These are phyloP conservation scores for Amanita pallidorosea DNA, from an alignment of 768 basidiomycete genomes.

Conservation along the genomic window DNA sequence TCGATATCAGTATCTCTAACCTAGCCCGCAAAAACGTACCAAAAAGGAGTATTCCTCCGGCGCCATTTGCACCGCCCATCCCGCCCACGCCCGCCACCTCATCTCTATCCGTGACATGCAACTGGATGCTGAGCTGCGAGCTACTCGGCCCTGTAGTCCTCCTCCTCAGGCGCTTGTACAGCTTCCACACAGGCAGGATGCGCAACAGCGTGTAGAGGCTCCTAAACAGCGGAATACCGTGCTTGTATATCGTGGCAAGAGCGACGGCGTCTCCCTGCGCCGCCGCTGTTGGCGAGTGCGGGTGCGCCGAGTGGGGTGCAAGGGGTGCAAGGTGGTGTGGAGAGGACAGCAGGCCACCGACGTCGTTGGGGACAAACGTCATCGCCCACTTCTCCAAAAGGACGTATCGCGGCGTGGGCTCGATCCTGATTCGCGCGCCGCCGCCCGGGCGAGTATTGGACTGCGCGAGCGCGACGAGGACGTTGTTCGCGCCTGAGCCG, in stretches of 20 bases:
- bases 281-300: background rate
- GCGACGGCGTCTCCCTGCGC: slow-evolving; percentile 22
- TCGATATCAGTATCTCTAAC: background rate
- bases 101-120: slow-evolving; percentile 29
- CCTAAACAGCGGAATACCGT: slow-evolving; percentile 73
- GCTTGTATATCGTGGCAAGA: slow-evolving; percentile 75
- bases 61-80: background rate
- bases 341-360: too few species aligned
- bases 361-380: slow-evolving; percentile 20
- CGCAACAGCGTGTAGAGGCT: slow-evolving; percentile 65
- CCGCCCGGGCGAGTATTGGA: background rate
- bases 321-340: too few species aligned
- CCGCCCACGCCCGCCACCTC: background rate
- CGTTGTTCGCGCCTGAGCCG: slow-evolving; percentile 32
- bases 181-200: slow-evolving; percentile 68
- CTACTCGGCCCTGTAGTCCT: slow-evolving; percentile 18
- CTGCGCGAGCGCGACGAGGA: slow-evolving; percentile 55
- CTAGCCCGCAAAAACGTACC: slow-evolving; percentile 13
- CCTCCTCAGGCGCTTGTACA: slow-evolving; percentile 49
- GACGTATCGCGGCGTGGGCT: slow-evolving; percentile 58
- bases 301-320: background rate
- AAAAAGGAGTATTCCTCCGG: slow-evolving; percentile 20
- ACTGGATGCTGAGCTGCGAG: slow-evolving; percentile 36
- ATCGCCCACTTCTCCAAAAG: slow-evolving; percentile 67
- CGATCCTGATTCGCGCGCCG: slow-evolving; percentile 36